Conservation (phyloP, 768 basidiomycete genomes). For the Austroboletus festivus region DNA sequence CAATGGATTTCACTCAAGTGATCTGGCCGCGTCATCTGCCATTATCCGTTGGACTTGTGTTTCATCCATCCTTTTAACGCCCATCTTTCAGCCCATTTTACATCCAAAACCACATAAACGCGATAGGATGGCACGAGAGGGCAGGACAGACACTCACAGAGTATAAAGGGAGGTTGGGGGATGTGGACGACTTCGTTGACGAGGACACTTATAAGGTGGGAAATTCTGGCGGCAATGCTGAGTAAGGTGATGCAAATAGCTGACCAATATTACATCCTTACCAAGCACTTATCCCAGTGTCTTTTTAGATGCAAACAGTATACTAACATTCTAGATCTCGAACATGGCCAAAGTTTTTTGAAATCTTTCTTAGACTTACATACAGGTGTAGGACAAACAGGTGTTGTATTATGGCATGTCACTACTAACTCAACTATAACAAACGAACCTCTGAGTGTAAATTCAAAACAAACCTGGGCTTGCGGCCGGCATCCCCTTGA, state of each 20-base stretch:
- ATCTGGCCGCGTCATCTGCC: not conserved
- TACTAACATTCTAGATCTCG: no score
- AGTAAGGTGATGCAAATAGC: slow-evolving; percentile 15
- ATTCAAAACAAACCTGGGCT: no score
- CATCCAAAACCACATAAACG: not conserved
- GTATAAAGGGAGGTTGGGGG: slow-evolving; percentile 16
- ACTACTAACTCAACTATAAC: no score
- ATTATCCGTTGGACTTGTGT: slow-evolving; percentile 5
- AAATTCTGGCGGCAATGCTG: slow-evolving; percentile 26
- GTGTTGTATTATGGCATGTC: no score
- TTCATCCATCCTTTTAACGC: slow-evolving; percentile 15
- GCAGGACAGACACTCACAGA: slow-evolving; percentile 17
- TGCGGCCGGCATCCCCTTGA: no score
- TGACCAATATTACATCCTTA: no score
- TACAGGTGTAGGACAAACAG: no score
- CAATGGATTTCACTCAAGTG: not conserved
- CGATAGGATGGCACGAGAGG: not conserved
- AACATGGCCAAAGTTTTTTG: no score
- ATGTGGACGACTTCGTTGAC: not conserved
- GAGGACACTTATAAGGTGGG: slow-evolving; percentile 20
- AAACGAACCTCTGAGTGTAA: no score
- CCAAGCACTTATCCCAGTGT: no score
- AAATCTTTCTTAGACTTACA: no score
- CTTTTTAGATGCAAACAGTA: no score
- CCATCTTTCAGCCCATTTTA: not conserved